phyloP scores from a whole-genome alignment of 2,329 filamentous ascomycete species.

The Exophiala dermatitidis region DNA sequence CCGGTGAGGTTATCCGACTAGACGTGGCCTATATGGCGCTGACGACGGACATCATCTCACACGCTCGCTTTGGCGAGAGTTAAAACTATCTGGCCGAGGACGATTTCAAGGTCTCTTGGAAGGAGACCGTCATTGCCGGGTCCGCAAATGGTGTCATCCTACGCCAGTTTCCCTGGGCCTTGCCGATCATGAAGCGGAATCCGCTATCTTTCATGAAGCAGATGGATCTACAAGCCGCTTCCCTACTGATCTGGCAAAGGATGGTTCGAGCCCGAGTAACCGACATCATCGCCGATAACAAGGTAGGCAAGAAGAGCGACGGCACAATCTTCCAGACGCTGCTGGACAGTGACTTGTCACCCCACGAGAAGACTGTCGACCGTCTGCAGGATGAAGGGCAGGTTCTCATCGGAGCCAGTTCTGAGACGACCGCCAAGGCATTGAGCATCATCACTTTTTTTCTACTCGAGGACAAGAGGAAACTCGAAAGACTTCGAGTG shows the following conservation, averaged over 20 bases:
- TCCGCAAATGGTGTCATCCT: constrained; percentile 8
- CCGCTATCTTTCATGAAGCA: constrained; percentile 12
- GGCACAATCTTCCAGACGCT: constrained; percentile 31
- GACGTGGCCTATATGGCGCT: constrained; percentile 34
- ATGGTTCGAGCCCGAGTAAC: constrained; percentile 4
- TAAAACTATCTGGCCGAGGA: constrained; percentile 13
- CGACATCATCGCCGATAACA: constrained; percentile 5
- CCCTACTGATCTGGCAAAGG: constrained; percentile 7
- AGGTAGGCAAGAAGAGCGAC: constrained; percentile 2
- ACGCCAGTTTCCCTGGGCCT: constrained; percentile 14
- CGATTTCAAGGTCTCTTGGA: constrained; percentile 8
- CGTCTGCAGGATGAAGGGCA: constrained; percentile 32
- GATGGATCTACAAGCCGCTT: constrained; percentile 8
- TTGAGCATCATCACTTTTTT: constrained; percentile 30
- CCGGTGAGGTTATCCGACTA: constrained; percentile 9
- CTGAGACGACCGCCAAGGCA: constrained; percentile 32
- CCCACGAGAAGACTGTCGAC: constrained; percentile 31
- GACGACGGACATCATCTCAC: constrained; percentile 24
- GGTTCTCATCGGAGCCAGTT: constrained; percentile 30
- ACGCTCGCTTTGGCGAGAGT: constrained; percentile 20
- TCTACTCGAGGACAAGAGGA: constrained; percentile 13
- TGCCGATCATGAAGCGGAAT: constrained; percentile 9
- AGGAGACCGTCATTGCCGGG: constrained; percentile 6
- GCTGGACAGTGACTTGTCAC: constrained; percentile 28
- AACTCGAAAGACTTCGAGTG: constrained; percentile 9